Evolutionary conservation across 2,329 filamentous ascomycete genomes (phyloP), one percentile per base, ranked within the genome.

Genomic region (Verticillium dahliae): DNA sequence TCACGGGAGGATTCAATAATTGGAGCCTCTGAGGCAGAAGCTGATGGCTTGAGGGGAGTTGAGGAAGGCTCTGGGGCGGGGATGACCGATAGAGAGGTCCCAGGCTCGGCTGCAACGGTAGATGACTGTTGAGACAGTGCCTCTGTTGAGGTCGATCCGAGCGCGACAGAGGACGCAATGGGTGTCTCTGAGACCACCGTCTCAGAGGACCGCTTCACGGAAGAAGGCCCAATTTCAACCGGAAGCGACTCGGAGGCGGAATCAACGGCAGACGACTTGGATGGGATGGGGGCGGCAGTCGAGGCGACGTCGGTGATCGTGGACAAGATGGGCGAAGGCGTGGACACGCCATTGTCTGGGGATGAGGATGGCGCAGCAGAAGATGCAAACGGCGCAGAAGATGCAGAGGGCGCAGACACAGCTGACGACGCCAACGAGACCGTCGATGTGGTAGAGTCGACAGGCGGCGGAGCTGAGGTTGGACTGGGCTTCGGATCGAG

Each of bases 191-290:
- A 52, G 18, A 18, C 10, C 1, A 22, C 13, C 6, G 10, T 18
- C 11, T 27, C 45, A 7, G 45, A 52, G 11, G 45, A 10, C 9
- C 22, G 7, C 45, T 22, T 10, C 2, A 18, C 18, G 15, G 45
- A 52, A 52, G 45, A 10, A 11, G 45, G 45, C 10, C n/a, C n/a
- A 7, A 13, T 10, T n/a, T 52, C 45, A 18, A 52, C 45, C 18
- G 45, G 45, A 18, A 52, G 45, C 45, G 45, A 52, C 18, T 52
- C 18, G 7, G 18, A 31, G 18, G 45, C n/a, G 9, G 45, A 52
- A 52, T 4, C 45, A 52, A 27, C 45, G 13, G 45, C 45, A 4
- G 62, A 61, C 5, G 61, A 63, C 37, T 60, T 18, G n/a, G 45
- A 9, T 18, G 45, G 9, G 5, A 27, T 10, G 11, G 45, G 7